Conservation (phyloP, 192 early-diverging fungal genomes). For the Coemansia asiatica region DNA sequence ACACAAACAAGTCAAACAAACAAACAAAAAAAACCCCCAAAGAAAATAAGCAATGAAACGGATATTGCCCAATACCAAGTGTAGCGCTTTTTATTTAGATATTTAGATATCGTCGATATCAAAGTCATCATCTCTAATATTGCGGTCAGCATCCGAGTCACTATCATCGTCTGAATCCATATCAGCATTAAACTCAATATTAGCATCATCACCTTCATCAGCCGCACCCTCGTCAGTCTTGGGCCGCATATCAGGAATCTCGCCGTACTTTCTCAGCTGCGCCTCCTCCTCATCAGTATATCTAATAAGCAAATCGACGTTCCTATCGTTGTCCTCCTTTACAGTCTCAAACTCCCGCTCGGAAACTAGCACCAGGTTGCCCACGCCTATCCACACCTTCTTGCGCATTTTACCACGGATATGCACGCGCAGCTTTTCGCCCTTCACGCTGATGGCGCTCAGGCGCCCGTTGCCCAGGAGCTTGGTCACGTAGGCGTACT, state of each 20-base stretch:
- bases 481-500: constrained; percentile 92
- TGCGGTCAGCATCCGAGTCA: constrained; percentile 62
- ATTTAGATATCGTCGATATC: constrained; percentile 81
- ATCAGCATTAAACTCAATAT: constrained; percentile 14
- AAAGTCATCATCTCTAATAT: constrained; percentile 83
- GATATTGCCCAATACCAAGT: too few relatives aligned
- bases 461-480: constrained; percentile 97
- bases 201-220: constrained; percentile 77
- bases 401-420: constrained; percentile 98
- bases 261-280: constrained; percentile 88
- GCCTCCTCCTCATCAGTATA: constrained; percentile 95
- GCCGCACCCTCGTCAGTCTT: constrained; percentile 53
- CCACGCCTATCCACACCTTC: constrained; percentile 93
- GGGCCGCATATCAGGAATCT: constrained; percentile 77
- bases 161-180: constrained; percentile 66
- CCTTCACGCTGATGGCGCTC: constrained; percentile 87
- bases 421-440: constrained; percentile 85
- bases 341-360: constrained; percentile 91
- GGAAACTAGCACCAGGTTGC: constrained; percentile 87
- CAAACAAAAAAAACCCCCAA: too few relatives aligned
- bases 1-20: too few relatives aligned
- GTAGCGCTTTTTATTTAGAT: constrained; percentile 7
- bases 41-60: too few relatives aligned
- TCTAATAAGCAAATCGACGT: constrained; percentile 88
- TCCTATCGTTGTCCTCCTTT: constrained; percentile 55